phyloP scores from a whole-genome alignment of 1,284 basidiomycete genomes.

The Coniferiporia weirii region DNA sequence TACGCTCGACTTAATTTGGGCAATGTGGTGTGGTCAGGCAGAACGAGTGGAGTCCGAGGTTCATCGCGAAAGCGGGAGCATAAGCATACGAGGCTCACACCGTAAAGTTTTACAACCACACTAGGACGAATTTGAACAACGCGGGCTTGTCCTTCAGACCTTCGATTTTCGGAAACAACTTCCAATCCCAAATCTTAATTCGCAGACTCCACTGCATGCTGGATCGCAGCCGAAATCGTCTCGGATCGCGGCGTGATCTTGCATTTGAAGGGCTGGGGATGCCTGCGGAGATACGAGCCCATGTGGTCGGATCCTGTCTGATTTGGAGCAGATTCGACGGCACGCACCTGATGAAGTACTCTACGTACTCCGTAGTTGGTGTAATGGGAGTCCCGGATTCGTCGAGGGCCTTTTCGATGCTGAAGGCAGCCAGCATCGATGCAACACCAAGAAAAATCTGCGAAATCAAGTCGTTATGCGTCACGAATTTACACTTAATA shows the following conservation, averaged over 20 bases:
- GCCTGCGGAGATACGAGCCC: not conserved
- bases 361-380: not conserved
- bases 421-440: constrained; percentile 16
- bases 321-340: not conserved
- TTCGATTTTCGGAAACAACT: no score
- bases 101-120: no score
- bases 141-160: no score
- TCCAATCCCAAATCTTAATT: no score
- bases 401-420: constrained; percentile 14
- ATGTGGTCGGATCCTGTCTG: not conserved
- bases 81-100: no score
- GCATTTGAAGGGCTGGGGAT: constrained; percentile 21
- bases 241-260: constrained; percentile 17
- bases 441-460: constrained; percentile 15
- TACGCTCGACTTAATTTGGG: no score
- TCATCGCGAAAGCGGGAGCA: no score
- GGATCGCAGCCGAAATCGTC: not conserved
- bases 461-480: not conserved
- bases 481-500: not conserved
- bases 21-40: no score
- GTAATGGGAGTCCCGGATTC: not conserved
- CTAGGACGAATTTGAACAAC: no score
- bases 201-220: not conserved
- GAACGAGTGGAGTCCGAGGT: no score
- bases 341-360: not conserved